Conservation (phyloP, 345 rosid species). For the Gossypium rotundifolium region DNA sequence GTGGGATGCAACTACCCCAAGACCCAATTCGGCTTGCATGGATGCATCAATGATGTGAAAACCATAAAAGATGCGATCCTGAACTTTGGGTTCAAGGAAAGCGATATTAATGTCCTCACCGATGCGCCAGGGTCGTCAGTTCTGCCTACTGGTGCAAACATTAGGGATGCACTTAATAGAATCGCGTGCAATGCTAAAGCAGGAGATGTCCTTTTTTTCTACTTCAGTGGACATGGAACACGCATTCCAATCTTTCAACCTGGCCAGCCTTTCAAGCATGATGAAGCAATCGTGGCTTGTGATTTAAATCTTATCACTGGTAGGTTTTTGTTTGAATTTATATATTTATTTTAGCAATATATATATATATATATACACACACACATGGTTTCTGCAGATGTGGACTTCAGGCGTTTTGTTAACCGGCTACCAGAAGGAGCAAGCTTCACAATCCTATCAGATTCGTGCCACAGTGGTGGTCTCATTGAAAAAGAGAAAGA, state of each 20-base stretch:
- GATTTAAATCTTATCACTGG: not conserved
- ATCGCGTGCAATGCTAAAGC: not conserved
- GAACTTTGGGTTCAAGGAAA: not conserved
- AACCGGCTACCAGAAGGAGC: no score
- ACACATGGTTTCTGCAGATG: no score
- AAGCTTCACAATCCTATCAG: no score
- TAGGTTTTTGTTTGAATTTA: no score
- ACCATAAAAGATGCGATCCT: not conserved
- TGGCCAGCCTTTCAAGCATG: not conserved
- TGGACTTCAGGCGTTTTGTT: no score
- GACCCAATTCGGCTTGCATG: not conserved
- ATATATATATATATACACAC: no score
- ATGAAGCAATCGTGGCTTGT: not conserved
- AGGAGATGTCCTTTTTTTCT: not conserved
- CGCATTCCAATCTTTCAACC: not conserved
- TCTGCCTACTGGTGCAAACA: not conserved
- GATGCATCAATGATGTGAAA: not conserved
- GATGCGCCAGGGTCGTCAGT: not conserved
- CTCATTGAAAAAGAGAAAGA: no score
- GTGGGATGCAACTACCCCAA: not conserved
- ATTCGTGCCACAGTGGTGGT: no score
- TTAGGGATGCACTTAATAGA: not conserved
- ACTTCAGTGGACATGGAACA: not conserved
- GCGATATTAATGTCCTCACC: not conserved
- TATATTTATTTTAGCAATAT: not conserved